These are phyloP conservation scores for Casuarina cunninghamiana DNA, from an alignment of 306 rosid genomes.

Conservation along the genomic window DNA sequence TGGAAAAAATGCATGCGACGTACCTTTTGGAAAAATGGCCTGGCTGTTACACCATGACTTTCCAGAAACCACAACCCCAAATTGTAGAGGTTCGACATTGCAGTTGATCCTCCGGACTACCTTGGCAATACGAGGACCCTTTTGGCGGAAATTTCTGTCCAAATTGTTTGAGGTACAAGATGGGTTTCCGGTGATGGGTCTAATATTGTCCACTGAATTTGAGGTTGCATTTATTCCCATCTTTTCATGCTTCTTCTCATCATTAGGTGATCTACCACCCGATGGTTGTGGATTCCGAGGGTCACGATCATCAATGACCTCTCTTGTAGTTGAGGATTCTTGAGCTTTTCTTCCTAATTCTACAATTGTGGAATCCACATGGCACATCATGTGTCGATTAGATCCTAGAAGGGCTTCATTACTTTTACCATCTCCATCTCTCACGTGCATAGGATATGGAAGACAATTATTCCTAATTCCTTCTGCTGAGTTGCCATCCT, in stretches of 20 bases:
- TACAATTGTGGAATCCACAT: constrained; percentile 31
- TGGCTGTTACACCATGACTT: constrained; percentile 89
- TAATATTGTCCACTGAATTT: constrained; percentile 47
- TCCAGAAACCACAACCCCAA: constrained; percentile 83
- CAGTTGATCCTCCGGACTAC: constrained; percentile 93
- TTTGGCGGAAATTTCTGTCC: constrained; percentile 67
- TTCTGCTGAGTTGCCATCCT: constrained; percentile 32
- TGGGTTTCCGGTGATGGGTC: constrained; percentile 47
- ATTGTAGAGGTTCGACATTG: constrained; percentile 87
- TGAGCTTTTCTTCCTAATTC: constrained; percentile 36
- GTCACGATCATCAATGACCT: constrained; percentile 25
- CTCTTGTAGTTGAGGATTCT: constrained; percentile 32
- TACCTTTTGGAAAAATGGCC: constrained; percentile 95
- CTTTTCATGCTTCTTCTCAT: constrained; percentile 50
- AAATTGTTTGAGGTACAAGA: constrained; percentile 57
- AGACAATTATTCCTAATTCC: constrained; percentile 37
- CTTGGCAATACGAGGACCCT: constrained; percentile 98
- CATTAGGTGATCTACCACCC: constrained; percentile 44
- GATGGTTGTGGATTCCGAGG: constrained; percentile 42
- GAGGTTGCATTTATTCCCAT: constrained; percentile 44
- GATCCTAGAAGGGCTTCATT: constrained; percentile 39
- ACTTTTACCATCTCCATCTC: constrained; percentile 43
- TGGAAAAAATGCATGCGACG: constrained; percentile 14
- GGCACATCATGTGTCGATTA: constrained; percentile 35
- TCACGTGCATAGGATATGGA: constrained; percentile 33